A percentile compares a stretch with the other conserved stretches of the same genome.
phyloP scores from a whole-genome alignment of 2,329 filamentous ascomycete species.

The Aspergillus udagawae region DNA sequence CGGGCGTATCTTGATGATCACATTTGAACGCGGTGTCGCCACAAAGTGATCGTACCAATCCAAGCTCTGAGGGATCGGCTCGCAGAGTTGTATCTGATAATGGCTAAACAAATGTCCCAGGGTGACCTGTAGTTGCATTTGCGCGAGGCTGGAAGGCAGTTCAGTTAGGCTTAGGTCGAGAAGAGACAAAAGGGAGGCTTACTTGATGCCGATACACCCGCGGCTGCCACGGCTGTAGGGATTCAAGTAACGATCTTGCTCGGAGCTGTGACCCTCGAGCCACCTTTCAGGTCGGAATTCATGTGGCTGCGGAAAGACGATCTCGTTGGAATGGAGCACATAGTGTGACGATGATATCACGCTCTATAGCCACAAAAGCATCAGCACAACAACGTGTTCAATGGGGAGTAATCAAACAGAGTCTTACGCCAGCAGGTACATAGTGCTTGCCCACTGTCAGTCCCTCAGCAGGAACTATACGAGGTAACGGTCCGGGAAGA shows the following conservation, averaged over 20 bases:
- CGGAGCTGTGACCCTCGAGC: background rate
- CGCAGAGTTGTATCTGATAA: no score
- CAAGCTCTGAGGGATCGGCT: no score
- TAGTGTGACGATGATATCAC: background rate
- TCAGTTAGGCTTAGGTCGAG: no score
- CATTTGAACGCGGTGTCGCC: no score
- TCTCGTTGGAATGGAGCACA: background rate
- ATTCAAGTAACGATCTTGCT: constrained; percentile 1
- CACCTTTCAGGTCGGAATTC: background rate
- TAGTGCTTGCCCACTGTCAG: background rate
- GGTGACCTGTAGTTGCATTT: background rate
- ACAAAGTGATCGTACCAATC: no score
- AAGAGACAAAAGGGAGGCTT: background rate
- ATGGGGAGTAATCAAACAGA: no score
- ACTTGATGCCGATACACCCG: constrained; percentile 3
- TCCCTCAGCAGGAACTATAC: background rate
- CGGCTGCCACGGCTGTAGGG: constrained; percentile 3
- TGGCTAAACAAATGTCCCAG: no score
- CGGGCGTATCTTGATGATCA: no score
- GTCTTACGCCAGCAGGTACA: background rate
- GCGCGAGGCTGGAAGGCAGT: no score
- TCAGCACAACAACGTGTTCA: no score
- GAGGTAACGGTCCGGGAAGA: background rate
- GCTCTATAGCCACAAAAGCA: no score
- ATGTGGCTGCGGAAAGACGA: background rate